phyloP scores from a whole-genome alignment of 441 rosid genomes.

The Theobroma grandiflorum region DNA sequence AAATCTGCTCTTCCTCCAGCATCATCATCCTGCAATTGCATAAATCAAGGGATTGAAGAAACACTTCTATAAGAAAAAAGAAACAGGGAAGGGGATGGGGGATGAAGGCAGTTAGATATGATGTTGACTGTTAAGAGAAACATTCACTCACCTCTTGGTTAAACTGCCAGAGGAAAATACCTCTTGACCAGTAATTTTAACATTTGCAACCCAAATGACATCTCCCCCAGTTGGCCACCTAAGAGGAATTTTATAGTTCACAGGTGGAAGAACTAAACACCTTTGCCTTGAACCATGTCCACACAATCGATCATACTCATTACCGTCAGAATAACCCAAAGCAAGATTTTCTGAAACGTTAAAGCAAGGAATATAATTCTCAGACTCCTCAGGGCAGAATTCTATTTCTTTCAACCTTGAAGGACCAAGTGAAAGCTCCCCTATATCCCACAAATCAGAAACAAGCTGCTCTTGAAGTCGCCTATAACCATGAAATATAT shows the following conservation, averaged over 20 bases:
- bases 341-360: conserved; percentile 72
- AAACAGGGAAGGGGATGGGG: conserved; percentile 5
- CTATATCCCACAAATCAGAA: conserved; percentile 90
- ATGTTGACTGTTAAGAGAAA: conserved; percentile 10
- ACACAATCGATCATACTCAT: conserved; percentile 73
- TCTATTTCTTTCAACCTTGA: conserved; percentile 81
- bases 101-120: background rate
- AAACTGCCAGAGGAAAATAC: conserved; percentile 96
- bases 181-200: conserved; percentile 89
- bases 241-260: conserved; percentile 84
- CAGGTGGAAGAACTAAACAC: conserved; percentile 81
- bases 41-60: conserved; percentile 17
- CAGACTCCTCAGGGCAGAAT: conserved; percentile 70
- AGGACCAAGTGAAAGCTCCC: conserved; percentile 86
- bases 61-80: conserved; percentile 2
- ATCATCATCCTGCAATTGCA: conserved; percentile 89
- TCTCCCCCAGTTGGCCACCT: conserved; percentile 99
- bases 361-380: conserved; percentile 88
- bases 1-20: conserved; percentile 95
- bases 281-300: conserved; percentile 57
- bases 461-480: conserved; percentile 93
- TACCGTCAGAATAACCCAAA: conserved; percentile 57
- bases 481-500: conserved; percentile 76
- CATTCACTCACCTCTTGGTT: conserved; percentile 75
- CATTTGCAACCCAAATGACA: conserved; percentile 93